Evolutionary conservation across 2,329 filamentous ascomycete species (phyloP).

Genomic region (Fusarium neocosmosporiellum): DNA sequence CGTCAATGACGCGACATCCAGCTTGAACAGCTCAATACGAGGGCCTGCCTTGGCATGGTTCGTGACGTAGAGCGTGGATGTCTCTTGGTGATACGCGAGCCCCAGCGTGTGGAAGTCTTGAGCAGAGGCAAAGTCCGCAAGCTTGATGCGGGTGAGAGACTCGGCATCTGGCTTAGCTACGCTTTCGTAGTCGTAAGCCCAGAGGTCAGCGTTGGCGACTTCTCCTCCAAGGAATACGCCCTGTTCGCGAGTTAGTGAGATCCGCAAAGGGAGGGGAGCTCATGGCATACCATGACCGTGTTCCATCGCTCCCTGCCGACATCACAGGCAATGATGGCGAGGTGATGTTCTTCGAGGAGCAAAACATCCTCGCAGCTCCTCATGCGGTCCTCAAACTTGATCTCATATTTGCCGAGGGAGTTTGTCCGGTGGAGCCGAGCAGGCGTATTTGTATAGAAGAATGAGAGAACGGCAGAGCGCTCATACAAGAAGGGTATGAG

Average conservation of each 20-base stretch:
- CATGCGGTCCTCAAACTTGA: constrained; percentile 52
- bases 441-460: constrained; percentile 47
- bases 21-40: constrained; percentile 53
- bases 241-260: constrained; percentile 25
- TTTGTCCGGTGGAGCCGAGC: constrained; percentile 43
- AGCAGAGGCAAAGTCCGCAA: constrained; percentile 35
- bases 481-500: constrained; percentile 24
- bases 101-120: constrained; percentile 55
- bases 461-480: constrained; percentile 24
- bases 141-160: constrained; percentile 36
- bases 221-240: constrained; percentile 37
- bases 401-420: constrained; percentile 37
- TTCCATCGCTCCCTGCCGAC: constrained; percentile 54
- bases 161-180: constrained; percentile 16
- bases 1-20: constrained; percentile 47
- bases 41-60: constrained; percentile 52
- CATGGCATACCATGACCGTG: constrained; percentile 52
- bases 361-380: constrained; percentile 55
- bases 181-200: constrained; percentile 51
- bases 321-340: constrained; percentile 54
- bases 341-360: constrained; percentile 48
- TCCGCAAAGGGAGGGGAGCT: accelerated
- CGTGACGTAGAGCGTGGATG: constrained; percentile 50
- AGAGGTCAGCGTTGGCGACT: constrained; percentile 46
- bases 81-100: constrained; percentile 50